These are phyloP conservation scores for Eremomyces bilateralis DNA, from an alignment of 495 filamentous ascomycete species.

Conservation along the genomic window DNA sequence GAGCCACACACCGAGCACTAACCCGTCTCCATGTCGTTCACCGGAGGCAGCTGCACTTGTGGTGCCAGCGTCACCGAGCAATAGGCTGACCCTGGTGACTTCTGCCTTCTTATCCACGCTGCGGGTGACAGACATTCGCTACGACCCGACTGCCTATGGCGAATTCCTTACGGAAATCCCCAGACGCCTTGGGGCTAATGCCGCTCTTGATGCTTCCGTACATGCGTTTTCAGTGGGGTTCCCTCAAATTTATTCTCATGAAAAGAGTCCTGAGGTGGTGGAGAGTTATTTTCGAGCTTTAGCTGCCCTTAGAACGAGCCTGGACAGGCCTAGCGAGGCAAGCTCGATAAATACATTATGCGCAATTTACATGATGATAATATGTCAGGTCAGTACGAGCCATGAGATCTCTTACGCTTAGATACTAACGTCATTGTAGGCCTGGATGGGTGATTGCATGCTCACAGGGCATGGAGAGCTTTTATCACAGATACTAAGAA, in stretches of 20 bases:
- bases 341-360: constrained; percentile 6
- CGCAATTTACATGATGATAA: constrained; percentile 5
- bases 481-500: neutral
- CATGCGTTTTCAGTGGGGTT: constrained; percentile 1
- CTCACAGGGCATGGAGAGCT: neutral
- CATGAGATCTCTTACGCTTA: neutral
- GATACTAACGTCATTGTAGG: neutral
- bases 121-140: constrained; percentile 1
- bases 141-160: constrained; percentile 4
- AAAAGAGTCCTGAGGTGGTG: neutral
- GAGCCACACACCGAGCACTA: neutral
- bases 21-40: too few species aligned
- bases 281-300: constrained; percentile 3
- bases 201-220: constrained; percentile 8
- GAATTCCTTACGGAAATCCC: constrained; percentile 5
- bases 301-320: neutral
- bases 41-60: neutral
- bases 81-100: neutral
- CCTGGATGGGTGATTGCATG: neutral
- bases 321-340: constrained; percentile 2
- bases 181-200: constrained; percentile 3
- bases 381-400: constrained; percentile 5
- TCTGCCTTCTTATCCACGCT: constrained; percentile 2
- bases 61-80: neutral
- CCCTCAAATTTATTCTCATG: neutral